Percentiles rank a stretch among this genome's conserved stretches.
These are phyloP conservation scores for Kalanchoe fedtschenkoi DNA, from an alignment of 164 flowering plant species.

Conservation along the genomic window DNA sequence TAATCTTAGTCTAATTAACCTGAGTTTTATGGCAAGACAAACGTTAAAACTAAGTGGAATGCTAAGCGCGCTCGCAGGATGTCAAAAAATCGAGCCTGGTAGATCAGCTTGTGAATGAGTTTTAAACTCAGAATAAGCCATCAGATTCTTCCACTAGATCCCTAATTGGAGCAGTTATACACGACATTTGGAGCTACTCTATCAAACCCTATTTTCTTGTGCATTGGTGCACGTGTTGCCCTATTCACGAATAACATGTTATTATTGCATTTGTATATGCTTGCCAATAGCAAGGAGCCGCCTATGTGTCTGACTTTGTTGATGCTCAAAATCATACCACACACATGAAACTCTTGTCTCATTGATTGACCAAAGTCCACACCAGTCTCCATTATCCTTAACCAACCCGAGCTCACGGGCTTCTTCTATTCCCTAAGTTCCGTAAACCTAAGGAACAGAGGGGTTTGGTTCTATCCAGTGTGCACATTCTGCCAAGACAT, in stretches of 20 bases:
- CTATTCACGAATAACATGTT: not conserved
- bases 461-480: not conserved
- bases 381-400: not conserved
- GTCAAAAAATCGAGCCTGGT: not conserved
- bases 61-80: not conserved
- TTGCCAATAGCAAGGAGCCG: too few relatives aligned
- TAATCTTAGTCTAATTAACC: not conserved
- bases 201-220: not conserved
- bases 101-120: not conserved
- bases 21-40: not conserved
- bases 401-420: not conserved
- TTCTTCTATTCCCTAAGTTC: not conserved
- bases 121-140: not conserved
- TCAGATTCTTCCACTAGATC: not conserved
- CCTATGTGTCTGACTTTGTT: not conserved
- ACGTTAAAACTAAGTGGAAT: not conserved
- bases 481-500: not conserved
- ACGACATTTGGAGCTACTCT: constrained; percentile 1
- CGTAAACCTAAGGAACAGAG: not conserved
- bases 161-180: not conserved
- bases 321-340: not conserved
- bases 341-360: not conserved
- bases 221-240: not conserved
- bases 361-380: not conserved
- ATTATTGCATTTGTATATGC: too few relatives aligned